phyloP scores from a whole-genome alignment of 2,329 filamentous ascomycete genomes.

The Didymella sp. region DNA sequence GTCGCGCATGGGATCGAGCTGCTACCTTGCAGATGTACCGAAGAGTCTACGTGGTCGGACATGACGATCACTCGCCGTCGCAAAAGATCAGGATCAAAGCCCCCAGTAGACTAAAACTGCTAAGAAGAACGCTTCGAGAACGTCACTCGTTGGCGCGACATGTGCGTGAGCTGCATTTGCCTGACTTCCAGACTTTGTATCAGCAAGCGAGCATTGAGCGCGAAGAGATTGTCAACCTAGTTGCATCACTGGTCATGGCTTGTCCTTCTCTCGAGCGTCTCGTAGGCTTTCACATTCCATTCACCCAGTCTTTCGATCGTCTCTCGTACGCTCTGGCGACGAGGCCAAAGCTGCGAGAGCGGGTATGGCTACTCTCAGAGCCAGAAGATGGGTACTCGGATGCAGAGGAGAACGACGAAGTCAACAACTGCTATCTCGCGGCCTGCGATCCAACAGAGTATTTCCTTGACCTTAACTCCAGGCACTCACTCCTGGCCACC shows the following conservation, averaged over 20 bases:
- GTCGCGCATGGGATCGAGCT: conserved; percentile 63
- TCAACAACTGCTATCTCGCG: conserved; percentile 39
- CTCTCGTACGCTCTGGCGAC: conserved; percentile 64
- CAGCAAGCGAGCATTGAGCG: conserved; percentile 51
- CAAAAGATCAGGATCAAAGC: conserved; percentile 55
- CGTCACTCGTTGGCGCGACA: conserved; percentile 58
- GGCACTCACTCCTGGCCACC: conserved; percentile 60
- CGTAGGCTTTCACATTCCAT: conserved; percentile 61
- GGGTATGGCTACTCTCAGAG: conserved; percentile 61
- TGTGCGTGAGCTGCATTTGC: conserved; percentile 62
- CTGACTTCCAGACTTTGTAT: conserved; percentile 55
- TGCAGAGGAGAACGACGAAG: conserved; percentile 44
- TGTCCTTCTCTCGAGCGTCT: conserved; percentile 65
- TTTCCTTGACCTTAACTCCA: conserved; percentile 62
- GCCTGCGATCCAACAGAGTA: conserved; percentile 59
- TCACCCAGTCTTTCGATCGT: conserved; percentile 62
- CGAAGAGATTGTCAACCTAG: conserved; percentile 59
- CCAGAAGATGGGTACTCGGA: conserved; percentile 31
- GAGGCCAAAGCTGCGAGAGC: conserved; percentile 60
- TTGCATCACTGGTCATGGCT: conserved; percentile 65
- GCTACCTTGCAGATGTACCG: conserved; percentile 57
- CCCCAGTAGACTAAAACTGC: conserved; percentile 59
- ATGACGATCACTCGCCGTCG: conserved; percentile 46
- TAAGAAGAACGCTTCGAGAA: conserved; percentile 62
- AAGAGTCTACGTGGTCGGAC: conserved; percentile 57